Evolutionary conservation across 306 rosid species (phyloP), one percentile per base, ranked within the genome.

Genomic region (Vicia sativa): DNA sequence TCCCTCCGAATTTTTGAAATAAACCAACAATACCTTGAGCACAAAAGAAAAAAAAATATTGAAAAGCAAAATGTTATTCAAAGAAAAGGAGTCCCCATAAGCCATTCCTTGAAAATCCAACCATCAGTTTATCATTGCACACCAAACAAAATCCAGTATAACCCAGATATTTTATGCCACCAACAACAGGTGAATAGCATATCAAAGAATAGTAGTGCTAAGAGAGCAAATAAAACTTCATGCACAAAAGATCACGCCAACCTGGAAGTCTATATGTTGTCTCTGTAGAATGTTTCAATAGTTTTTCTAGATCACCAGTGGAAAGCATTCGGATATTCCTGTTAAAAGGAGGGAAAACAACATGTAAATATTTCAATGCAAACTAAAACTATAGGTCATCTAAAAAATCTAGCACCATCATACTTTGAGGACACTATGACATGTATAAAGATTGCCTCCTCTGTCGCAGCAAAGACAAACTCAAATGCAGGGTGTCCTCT

Each of bases 401-500:
- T 57, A 62, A 68, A 76, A 70, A 49, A 13, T 37, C 57, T 14
- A 16, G 64, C 54, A 72, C 16, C 18, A 9, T 55, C 79, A 34
- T 85, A 93, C 99, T 93, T 93, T 45, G 96, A 89, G 43, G 97
- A 88, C 46, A 88, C 85, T 57, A 90, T 74, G 69, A 78, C 97
- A 76, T 93, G 97, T 68, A 90, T 82, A 72, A 86, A 88, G 66
- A 93, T 80, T 68, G 96, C 96, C 80, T 93, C 99, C 73, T 90
- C 96, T 9, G 89, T 88, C 42, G 96, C 97, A 82, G 97, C 78
- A 90, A 93, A 90, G 50, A 85, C 75, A 81, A 93, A 93, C 76
- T 93, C 99, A 62, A 93, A 45, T 5, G 84, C 83, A 46, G 95
- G 97, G 67, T 85, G 96, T 50, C 99, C 99, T 83, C 88, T 88